These are phyloP conservation scores for Tulasnella sp. DNA, from an alignment of 768 basidiomycete species.

Conservation along the genomic window DNA sequence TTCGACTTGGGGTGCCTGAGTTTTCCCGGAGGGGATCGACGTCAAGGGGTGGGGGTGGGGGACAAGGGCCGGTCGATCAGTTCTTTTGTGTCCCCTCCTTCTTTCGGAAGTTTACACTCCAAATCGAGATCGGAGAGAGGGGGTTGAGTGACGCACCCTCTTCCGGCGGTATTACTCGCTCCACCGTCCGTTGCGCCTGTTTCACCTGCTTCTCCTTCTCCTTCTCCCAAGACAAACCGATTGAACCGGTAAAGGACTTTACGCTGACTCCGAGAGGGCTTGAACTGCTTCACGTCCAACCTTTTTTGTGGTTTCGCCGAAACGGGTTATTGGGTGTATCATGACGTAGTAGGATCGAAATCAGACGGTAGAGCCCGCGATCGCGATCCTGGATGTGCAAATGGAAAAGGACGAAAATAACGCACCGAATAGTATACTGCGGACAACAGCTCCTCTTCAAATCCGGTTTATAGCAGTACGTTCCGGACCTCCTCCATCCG, in stretches of 20 bases:
- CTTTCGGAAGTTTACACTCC: background rate
- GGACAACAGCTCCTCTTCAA: slow-evolving; percentile 77
- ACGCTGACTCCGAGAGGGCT: slow-evolving; percentile 60
- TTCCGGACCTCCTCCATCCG: slow-evolving; percentile 76
- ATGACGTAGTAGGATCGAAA: too few relatives aligned
- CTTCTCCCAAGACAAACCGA: slow-evolving; percentile 45
- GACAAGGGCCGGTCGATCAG: too few relatives aligned
- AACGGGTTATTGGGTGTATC: slow-evolving; percentile 16
- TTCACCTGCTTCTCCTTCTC: slow-evolving; percentile 20
- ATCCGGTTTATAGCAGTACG: slow-evolving; percentile 82
- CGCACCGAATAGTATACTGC: slow-evolving; percentile 84
- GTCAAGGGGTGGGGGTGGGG: background rate
- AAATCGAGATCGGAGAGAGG: background rate
- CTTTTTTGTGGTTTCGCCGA: slow-evolving; percentile 27
- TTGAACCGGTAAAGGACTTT: slow-evolving; percentile 73
- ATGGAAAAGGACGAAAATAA: slow-evolving; percentile 17
- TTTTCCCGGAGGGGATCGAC: background rate
- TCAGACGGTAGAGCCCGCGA: too few relatives aligned
- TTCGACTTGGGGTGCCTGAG: background rate
- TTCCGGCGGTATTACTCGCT: background rate
- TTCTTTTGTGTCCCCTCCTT: background rate
- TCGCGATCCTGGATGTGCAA: background rate
- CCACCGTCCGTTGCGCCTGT: background rate
- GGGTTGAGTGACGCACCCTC: background rate
- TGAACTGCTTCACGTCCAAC: slow-evolving; percentile 54